Percentiles rank a stretch among this genome's conserved stretches.
phyloP scores from a whole-genome alignment of 352 stramenopile species.

The Saprolegnia parasitica region DNA sequence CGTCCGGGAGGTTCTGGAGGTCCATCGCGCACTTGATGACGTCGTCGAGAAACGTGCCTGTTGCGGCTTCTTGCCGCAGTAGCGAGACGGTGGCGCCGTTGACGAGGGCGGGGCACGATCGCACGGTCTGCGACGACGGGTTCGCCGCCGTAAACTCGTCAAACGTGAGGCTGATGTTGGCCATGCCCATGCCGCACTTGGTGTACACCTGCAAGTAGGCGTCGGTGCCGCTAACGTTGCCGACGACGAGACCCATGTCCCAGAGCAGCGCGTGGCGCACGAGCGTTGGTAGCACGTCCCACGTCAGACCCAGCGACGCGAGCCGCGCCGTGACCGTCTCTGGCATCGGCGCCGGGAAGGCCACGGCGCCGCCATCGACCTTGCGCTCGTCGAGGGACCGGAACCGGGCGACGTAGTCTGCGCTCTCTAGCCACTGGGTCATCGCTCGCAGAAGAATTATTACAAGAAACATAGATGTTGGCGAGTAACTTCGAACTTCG shows the following conservation, averaged over 20 bases:
- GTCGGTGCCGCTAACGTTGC: background rate
- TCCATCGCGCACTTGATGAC: constrained; percentile 20
- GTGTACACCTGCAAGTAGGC: constrained; percentile 22
- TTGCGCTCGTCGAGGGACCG: background rate
- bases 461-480: background rate
- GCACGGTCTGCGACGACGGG: background rate
- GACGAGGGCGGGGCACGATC: background rate
- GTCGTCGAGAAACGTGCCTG: background rate
- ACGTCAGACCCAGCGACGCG: background rate
- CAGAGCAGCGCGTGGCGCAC: constrained; percentile 17
- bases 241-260: constrained; percentile 23
- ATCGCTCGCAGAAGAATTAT: constrained; percentile 3
- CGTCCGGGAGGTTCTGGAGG: background rate
- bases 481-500: background rate
- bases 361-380: background rate
- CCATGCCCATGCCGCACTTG: background rate
- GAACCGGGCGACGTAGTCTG: constrained; percentile 25
- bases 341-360: background rate
- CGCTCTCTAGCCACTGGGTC: constrained; percentile 3
- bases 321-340: background rate
- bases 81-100: background rate
- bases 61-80: background rate
- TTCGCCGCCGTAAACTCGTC: background rate
- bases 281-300: background rate
- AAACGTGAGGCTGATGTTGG: constrained; percentile 14